A percentile compares a stretch with the other conserved stretches of the same genome.
Evolutionary conservation across 495 filamentous ascomycete genomes (phyloP).

Genomic region (Xylaria grammica): DNA sequence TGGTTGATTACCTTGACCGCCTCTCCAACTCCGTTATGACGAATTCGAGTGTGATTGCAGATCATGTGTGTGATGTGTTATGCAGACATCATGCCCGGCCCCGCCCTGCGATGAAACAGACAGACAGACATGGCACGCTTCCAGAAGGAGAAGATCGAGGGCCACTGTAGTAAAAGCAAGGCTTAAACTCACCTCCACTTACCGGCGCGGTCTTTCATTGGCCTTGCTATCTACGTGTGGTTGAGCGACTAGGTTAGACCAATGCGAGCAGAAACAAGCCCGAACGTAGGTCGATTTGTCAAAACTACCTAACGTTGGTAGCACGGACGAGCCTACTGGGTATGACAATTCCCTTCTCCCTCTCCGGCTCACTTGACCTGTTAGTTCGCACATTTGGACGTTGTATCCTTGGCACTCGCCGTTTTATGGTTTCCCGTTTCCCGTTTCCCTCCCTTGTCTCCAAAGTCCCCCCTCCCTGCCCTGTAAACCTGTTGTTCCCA

Average conservation of each 20-base stretch:
- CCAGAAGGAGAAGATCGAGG: slow-evolving; percentile 3
- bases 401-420: background rate
- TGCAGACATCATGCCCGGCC: slow-evolving; percentile 19
- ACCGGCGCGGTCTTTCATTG: no score
- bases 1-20: slow-evolving; percentile 14
- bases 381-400: slow-evolving; percentile 2
- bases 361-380: background rate
- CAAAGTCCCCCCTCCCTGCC: slow-evolving; percentile 1
- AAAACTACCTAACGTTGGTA: background rate
- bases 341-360: background rate
- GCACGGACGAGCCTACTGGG: background rate
- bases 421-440: background rate
- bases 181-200: background rate
- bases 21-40: slow-evolving; percentile 16
- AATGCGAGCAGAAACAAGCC: background rate
- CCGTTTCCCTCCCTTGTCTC: background rate
- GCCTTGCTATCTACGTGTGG: background rate
- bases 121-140: slow-evolving; percentile 1
- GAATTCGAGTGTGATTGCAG: slow-evolving; percentile 19
- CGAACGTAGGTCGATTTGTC: background rate
- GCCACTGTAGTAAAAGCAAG: background rate
- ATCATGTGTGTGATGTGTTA: slow-evolving; percentile 24
- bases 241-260: background rate
- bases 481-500: background rate
- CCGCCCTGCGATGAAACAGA: slow-evolving; percentile 19